Evolutionary conservation across 495 filamentous ascomycete species (phyloP).

Genomic region (Hypoxylon crocopeplum): DNA sequence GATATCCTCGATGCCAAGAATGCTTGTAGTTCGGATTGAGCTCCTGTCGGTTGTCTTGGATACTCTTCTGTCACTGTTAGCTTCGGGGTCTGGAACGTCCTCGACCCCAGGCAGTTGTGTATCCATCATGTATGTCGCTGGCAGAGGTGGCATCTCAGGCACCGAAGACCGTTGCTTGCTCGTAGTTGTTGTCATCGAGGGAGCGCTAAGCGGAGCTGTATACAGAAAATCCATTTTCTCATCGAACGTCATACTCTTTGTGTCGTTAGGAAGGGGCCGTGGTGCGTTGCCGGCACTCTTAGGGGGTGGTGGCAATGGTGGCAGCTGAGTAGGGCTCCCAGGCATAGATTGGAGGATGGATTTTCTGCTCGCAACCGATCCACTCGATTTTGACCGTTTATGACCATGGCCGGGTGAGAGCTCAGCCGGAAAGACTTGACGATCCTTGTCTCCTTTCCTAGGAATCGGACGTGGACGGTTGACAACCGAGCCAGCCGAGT

Average conservation of each 20-base stretch:
- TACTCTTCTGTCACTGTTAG: constrained; percentile 14
- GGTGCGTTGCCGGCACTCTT: constrained; percentile 41
- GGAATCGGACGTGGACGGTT: constrained; percentile 61
- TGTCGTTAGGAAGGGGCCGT: constrained; percentile 51
- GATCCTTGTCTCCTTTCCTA: constrained; percentile 48
- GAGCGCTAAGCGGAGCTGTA: constrained; percentile 47
- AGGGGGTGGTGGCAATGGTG: constrained; percentile 54
- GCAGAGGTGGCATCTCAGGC: constrained; percentile 52
- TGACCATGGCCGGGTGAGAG: constrained; percentile 43
- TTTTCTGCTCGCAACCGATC: constrained; percentile 49
- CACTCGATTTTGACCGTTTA: constrained; percentile 53
- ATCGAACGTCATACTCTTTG: constrained; percentile 61
- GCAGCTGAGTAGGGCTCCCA: constrained; percentile 57
- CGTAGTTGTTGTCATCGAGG: constrained; percentile 9
- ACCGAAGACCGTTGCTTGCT: constrained; percentile 49
- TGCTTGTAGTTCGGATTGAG: constrained; percentile 45
- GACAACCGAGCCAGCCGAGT: constrained; percentile 49
- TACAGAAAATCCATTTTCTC: constrained; percentile 60
- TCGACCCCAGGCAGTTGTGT: constrained; percentile 3
- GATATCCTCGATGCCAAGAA: constrained; percentile 50
- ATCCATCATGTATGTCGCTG: constrained; percentile 38
- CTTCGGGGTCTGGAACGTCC: background rate
- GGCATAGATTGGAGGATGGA: constrained; percentile 51
- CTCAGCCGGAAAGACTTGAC: constrained; percentile 51
- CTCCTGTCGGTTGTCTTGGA: constrained; percentile 44